Base-by-base conservation (phyloP, 2,329 filamentous ascomycete species). In the Aureobasidium melanogenum region DNA sequence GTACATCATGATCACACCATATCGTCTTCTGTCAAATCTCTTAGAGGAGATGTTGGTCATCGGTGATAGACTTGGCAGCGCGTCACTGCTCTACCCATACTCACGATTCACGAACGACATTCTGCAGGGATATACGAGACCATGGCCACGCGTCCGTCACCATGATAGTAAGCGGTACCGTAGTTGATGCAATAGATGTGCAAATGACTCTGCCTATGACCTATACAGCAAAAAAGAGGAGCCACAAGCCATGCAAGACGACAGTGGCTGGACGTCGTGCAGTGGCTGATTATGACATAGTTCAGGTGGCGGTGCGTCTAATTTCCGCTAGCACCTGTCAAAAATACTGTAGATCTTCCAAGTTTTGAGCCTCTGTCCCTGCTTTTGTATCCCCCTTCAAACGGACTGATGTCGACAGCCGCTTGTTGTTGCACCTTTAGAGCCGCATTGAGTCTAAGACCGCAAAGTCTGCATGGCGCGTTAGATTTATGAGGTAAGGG, bases 261-360 rank as follows among this genome's bases (percentile, higher is more conserved):
- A 50, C 28, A 34, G 48, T 51, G 48, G 48, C 48, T 51, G 48
- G 48, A 32, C 14, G 32, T 36, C 32, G 32, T 50, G 32, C 36
- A 44, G 34, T 39, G 44, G 44, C 43, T 57, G 55, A 48, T 24
- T 43, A 50, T 59, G 56, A 48, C 56, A 47, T 57, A 41, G 24
- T n/a, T 15, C 12, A n/a, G 39, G 36, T 44, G 52, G 52, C 39
- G 52, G 17, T 26, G 28, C 52, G 41, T 28, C 22, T 48, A 36
- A 57, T 48, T 32, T 59, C 55, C 44, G 55, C 44, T 57, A 57
- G 54, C 41, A 32, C 28, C 55, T 59, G 55, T 59, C 44, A 50
- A 57, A 47, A 6, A 12, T 14, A 41, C 24, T 47, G 54, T 57
- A 57, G 54, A 57, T 57, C 54, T 57, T 46, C 54, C 54, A 57